Evolutionary conservation across 345 rosid genomes (phyloP), one percentile per base, ranked within the genome.

Genomic region (Syzygium aqueum): DNA sequence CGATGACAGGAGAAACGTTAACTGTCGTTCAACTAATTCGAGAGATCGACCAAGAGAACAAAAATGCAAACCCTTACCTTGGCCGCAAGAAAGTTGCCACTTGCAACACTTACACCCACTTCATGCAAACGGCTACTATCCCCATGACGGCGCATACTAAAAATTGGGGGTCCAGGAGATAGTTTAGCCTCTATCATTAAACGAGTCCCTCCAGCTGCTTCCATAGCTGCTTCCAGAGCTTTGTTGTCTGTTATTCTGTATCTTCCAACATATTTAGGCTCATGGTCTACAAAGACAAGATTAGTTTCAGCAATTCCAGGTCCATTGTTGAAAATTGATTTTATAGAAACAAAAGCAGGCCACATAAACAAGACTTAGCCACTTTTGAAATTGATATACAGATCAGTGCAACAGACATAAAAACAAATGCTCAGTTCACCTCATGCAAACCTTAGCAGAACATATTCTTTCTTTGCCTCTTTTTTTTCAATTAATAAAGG

Each of bases 11-110:
- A 73, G 82, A 37, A 37, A 73, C 10, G 14, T 19, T 25, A 73
- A 73, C 27, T 37, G 82, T 73, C 4, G 0, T 19, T 73, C 49
- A 73, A 73, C 82, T 10, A 73, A 73, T 73, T 73, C 0, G 7
- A 85, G 53, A 87, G 25, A 30, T 19, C 51, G 0, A 84, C 27
- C 49, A 25, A 84, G 22, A 33, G 16, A 78, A 78, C 12, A 27
- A 8, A 40, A 43, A 33, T 37, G 77, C 22, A 57, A 25, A 84
- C 73, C 85, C 63, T 87, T 89, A 97, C 99, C 93, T 97, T 97
- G 65, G 99, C 98, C 30, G 98, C 99, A 88, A 97, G 98, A 90
- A 97, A 97, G 92, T 97, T 97, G 51, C 99, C 99, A 90, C 97
- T 96, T 84, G 96, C 99, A 21, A 97, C 99, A 56, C 97, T 96